These are phyloP conservation scores for Knoxia roxburghii DNA, from an alignment of 257 asterid species.

Conservation along the genomic window DNA sequence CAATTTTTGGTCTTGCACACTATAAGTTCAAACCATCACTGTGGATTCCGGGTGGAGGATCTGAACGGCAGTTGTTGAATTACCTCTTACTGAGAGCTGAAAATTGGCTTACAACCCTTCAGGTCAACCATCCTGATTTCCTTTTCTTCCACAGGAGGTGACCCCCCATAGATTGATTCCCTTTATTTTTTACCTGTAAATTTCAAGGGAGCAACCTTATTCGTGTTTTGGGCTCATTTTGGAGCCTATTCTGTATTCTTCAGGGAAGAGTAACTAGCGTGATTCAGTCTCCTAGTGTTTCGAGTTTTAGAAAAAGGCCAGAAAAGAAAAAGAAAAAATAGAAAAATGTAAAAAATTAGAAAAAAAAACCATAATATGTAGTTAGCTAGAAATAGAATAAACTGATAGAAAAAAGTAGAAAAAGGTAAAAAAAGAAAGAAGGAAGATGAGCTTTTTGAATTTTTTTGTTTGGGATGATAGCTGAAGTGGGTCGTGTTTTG, in stretches of 20 bases:
- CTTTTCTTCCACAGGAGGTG: conserved; percentile 72
- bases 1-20: conserved; percentile 81
- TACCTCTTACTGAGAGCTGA: conserved; percentile 66
- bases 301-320: not conserved
- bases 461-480: too few relatives aligned
- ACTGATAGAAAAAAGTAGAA: not conserved
- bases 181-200: conserved; percentile 1
- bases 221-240: not conserved
- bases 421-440: not conserved
- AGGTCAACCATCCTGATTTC: conserved; percentile 88
- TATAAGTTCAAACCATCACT: conserved; percentile 64
- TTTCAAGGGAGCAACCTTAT: not conserved
- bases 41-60: conserved; percentile 64
- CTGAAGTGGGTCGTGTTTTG: conserved; percentile 11
- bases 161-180: conserved; percentile 8
- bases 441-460: too few relatives aligned
- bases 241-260: conserved; percentile 3
- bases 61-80: conserved; percentile 44
- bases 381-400: conserved; percentile 5
- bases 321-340: not conserved
- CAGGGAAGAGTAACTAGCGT: not conserved
- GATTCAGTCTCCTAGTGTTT: not conserved
- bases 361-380: not conserved
- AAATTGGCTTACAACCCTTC: conserved; percentile 46
- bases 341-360: not conserved